These are phyloP conservation scores for Salix suchowensis DNA, from an alignment of 345 rosid genomes.

Conservation along the genomic window DNA sequence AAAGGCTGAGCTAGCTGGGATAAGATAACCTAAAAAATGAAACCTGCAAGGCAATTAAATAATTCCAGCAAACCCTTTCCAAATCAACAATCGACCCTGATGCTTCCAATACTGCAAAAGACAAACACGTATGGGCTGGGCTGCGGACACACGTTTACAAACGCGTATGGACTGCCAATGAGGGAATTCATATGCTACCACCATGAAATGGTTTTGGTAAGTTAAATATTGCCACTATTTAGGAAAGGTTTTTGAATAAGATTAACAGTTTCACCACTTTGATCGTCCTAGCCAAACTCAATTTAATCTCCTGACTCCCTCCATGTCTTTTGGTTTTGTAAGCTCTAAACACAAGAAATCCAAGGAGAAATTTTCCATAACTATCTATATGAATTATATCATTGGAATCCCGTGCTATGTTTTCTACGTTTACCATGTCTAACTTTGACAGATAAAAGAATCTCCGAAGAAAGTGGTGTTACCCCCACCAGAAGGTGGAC, in stretches of 20 bases:
- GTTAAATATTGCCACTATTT: not conserved
- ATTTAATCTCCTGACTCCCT: not conserved
- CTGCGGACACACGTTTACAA: constrained; percentile 52
- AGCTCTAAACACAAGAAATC: not conserved
- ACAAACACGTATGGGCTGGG: constrained; percentile 44
- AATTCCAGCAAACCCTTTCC: too few species aligned
- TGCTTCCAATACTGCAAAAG: too few species aligned
- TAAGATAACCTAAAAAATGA: too few species aligned
- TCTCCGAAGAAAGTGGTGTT: too few species aligned
- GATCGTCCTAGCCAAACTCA: not conserved
- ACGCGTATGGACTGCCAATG: constrained; percentile 67
- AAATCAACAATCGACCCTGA: too few species aligned
- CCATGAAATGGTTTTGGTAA: constrained; percentile 65
- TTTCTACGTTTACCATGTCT: too few species aligned
- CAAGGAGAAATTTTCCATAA: not conserved
- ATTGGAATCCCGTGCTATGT: too few species aligned
- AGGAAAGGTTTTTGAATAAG: not conserved
- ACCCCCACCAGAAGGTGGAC: constrained; percentile 29
- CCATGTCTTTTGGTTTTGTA: not conserved
- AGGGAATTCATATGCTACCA: constrained; percentile 70
- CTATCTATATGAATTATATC: not conserved
- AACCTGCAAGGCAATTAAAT: too few species aligned
- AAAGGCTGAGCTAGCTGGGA: too few species aligned
- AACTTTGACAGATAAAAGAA: too few species aligned
- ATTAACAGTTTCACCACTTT: not conserved